phyloP scores from a whole-genome alignment of 352 stramenopile genomes.

The Phytophthora lateralis region DNA sequence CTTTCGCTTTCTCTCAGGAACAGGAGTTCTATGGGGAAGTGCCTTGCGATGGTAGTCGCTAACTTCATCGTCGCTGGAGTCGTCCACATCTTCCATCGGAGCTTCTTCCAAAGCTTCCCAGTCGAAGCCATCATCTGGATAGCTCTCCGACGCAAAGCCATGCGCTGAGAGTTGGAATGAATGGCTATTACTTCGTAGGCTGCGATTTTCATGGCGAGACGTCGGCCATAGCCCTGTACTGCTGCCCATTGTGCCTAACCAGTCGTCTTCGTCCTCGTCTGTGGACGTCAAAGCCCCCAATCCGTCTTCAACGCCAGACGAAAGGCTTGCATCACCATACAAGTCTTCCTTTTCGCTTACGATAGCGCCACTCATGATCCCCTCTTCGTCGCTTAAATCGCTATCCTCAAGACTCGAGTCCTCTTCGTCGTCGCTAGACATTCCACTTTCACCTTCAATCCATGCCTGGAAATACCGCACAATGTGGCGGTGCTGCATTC shows the following conservation, averaged over 20 bases:
- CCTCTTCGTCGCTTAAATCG: slow-evolving; percentile 36
- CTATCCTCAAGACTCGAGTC: slow-evolving; percentile 47
- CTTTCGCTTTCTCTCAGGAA: slow-evolving; percentile 42
- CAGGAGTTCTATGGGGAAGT: slow-evolving; percentile 23
- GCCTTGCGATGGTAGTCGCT: slow-evolving; percentile 18
- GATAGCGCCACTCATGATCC: neutral
- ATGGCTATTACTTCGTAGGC: slow-evolving; percentile 49
- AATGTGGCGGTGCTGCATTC: slow-evolving; percentile 97
- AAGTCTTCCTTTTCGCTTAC: slow-evolving; percentile 33
- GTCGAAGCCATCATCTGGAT: slow-evolving; percentile 69
- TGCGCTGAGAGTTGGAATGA: slow-evolving; percentile 42
- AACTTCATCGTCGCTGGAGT: slow-evolving; percentile 41
- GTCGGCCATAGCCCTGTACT: slow-evolving; percentile 70
- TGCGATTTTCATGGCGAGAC: slow-evolving; percentile 64
- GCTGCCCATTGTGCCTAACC: slow-evolving; percentile 71
- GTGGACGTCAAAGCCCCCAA: slow-evolving; percentile 42
- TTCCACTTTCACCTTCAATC: slow-evolving; percentile 80
- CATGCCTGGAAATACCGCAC: slow-evolving; percentile 94
- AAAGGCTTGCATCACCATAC: slow-evolving; percentile 46
- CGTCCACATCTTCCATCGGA: slow-evolving; percentile 37
- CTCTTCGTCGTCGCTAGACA: slow-evolving; percentile 53
- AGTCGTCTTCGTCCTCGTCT: slow-evolving; percentile 81
- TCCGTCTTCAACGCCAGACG: slow-evolving; percentile 42
- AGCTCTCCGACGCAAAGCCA: slow-evolving; percentile 40
- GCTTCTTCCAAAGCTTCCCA: slow-evolving; percentile 74